phyloP scores from a whole-genome alignment of 768 basidiomycete genomes.

The Tephrocybe sp. region DNA sequence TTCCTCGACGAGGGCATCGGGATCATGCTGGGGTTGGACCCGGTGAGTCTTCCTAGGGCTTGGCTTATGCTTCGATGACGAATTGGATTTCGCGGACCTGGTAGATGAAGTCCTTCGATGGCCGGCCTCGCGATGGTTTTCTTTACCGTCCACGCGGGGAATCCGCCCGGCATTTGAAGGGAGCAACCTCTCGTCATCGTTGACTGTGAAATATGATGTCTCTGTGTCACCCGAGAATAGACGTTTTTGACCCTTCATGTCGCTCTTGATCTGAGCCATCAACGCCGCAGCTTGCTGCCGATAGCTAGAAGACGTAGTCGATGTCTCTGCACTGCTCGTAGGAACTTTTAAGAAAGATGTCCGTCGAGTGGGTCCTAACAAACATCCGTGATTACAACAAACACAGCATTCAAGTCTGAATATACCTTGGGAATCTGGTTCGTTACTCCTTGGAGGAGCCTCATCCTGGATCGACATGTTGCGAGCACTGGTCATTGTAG shows the following conservation, averaged over 20 bases:
- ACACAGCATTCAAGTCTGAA: background rate
- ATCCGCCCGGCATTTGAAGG: conserved; percentile 13
- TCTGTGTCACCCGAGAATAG: conserved; percentile 69
- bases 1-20: conserved; percentile 37
- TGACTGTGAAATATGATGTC: conserved; percentile 37
- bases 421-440: conserved; percentile 21
- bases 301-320: conserved; percentile 61
- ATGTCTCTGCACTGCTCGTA: conserved; percentile 22
- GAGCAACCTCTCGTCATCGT: conserved; percentile 27
- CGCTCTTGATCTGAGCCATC: conserved; percentile 84
- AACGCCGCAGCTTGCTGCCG: conserved; percentile 74
- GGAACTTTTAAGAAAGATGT: conserved; percentile 33
- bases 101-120: conserved; percentile 26
- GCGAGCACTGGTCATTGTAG: conserved; percentile 50
- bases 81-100: conserved; percentile 11
- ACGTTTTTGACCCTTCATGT: conserved; percentile 73
- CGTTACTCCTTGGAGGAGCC: conserved; percentile 7
- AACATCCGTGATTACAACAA: background rate
- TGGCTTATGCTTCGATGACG: conserved; percentile 20
- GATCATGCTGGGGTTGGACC: conserved; percentile 34
- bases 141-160: conserved; percentile 25
- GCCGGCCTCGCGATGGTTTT: conserved; percentile 26
- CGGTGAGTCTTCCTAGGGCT: conserved; percentile 44
- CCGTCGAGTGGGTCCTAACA: conserved; percentile 27
- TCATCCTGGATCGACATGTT: conserved; percentile 19